Conservation (phyloP, 176 grass and related monocot species). For the Carex cristatella region DNA sequence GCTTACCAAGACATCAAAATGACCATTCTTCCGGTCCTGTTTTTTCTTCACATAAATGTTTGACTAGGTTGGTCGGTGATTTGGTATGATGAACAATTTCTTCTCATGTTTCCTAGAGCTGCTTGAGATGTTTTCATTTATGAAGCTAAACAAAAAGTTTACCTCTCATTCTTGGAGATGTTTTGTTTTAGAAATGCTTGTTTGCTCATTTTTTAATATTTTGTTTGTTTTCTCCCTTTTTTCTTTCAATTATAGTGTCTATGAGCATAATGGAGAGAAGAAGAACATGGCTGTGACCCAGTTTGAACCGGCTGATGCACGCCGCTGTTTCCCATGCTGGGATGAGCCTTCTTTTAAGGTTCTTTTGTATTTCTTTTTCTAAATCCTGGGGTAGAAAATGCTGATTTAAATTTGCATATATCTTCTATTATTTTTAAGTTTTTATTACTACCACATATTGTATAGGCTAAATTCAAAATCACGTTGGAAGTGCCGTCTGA, state of each 20-base stretch:
- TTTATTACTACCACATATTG: background rate
- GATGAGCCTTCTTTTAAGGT: slow-evolving; percentile 95
- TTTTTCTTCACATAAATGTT: background rate
- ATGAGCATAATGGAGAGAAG: slow-evolving; percentile 79
- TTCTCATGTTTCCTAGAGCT: background rate
- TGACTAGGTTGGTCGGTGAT: background rate
- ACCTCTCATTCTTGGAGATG: background rate
- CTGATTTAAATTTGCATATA: background rate
- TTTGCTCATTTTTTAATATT: background rate
- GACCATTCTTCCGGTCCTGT: background rate
- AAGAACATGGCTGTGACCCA: slow-evolving; percentile 93
- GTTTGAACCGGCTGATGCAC: slow-evolving; percentile 73
- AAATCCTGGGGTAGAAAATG: background rate
- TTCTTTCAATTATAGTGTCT: slow-evolving; percentile 43
- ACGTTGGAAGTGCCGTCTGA: slow-evolving; percentile 77
- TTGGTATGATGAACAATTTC: background rate
- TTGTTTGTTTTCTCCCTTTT: slow-evolving; percentile 9
- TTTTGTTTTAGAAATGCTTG: background rate
- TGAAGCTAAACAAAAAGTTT: background rate
- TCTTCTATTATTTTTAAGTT: background rate
- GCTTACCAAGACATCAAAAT: background rate
- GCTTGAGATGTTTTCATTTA: background rate
- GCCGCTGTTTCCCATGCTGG: slow-evolving; percentile 89
- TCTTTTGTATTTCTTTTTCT: background rate
- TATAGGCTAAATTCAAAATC: slow-evolving; percentile 88